These are phyloP conservation scores for Liquidambar formosana DNA, from an alignment of 164 flowering plant genomes.

Conservation along the genomic window DNA sequence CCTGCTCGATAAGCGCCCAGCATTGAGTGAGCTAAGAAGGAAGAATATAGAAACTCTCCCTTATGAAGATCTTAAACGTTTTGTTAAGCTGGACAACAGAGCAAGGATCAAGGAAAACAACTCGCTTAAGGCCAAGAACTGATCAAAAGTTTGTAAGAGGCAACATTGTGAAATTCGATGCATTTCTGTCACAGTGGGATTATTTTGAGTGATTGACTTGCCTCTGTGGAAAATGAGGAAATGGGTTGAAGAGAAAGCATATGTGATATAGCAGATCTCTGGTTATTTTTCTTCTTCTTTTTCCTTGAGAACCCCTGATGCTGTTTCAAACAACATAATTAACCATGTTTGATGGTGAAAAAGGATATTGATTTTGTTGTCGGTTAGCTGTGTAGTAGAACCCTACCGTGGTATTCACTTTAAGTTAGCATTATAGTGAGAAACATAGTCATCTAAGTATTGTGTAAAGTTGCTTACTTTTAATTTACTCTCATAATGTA, in stretches of 20 bases:
- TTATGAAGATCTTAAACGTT: constrained; percentile 76
- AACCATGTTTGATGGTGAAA: neutral
- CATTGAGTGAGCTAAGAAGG: constrained; percentile 79
- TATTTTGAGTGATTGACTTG: constrained; percentile 3
- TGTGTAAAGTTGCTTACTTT: no score
- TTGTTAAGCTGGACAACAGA: constrained; percentile 84
- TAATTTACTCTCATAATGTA: no score
- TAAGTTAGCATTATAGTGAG: neutral
- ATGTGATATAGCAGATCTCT: neutral
- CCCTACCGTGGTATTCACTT: neutral
- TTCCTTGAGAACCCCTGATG: neutral
- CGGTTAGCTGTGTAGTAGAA: no score
- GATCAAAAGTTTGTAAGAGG: no score
- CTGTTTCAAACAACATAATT: neutral
- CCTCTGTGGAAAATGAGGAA: neutral
- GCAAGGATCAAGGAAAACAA: constrained; percentile 84
- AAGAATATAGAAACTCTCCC: constrained; percentile 67
- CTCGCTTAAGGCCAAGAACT: constrained; percentile 72
- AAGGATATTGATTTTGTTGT: neutral
- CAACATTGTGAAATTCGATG: no score
- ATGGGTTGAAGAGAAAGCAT: neutral
- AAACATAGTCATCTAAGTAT: constrained; percentile 11
- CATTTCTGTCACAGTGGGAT: no score
- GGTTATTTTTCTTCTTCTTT: neutral
- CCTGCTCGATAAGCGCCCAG: constrained; percentile 68